Percentiles rank a stretch among this genome's conserved stretches.
These are phyloP conservation scores for Tillandsia fasciculata DNA, from an alignment of 176 grass and related monocot species.

Conservation along the genomic window DNA sequence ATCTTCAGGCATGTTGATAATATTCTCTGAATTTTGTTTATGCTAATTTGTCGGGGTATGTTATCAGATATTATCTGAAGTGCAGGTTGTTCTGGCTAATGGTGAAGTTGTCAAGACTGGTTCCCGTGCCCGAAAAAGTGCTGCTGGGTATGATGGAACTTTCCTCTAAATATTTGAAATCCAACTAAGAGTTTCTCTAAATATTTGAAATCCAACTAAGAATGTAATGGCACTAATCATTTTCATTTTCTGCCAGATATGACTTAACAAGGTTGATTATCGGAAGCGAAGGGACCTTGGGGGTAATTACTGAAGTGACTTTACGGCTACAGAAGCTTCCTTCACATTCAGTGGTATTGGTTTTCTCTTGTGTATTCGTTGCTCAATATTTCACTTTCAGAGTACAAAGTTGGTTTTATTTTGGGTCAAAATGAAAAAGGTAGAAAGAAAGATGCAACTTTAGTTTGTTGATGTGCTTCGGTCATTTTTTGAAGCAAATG, in stretches of 20 bases:
- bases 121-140: conserved; percentile 85
- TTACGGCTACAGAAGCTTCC: conserved; percentile 91
- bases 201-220: background rate
- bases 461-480: background rate
- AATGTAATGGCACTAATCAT: background rate
- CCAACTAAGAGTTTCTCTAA: background rate
- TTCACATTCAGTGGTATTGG: conserved; percentile 72
- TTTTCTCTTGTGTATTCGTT: background rate
- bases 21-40: conserved; percentile 17
- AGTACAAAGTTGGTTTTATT: too few species aligned
- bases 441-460: too few species aligned
- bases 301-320: conserved; percentile 90
- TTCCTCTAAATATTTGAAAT: background rate
- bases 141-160: conserved; percentile 60
- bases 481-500: background rate
- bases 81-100: conserved; percentile 86
- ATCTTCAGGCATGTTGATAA: conserved; percentile 48
- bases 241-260: conserved; percentile 48
- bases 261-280: conserved; percentile 89
- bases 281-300: conserved; percentile 96
- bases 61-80: conserved; percentile 5
- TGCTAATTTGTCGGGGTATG: background rate
- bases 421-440: too few species aligned
- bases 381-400: too few species aligned
- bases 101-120: conserved; percentile 83